These are phyloP conservation scores for Neopestalotiopsis clavispora DNA, from an alignment of 2,329 filamentous ascomycete genomes.

Conservation along the genomic window DNA sequence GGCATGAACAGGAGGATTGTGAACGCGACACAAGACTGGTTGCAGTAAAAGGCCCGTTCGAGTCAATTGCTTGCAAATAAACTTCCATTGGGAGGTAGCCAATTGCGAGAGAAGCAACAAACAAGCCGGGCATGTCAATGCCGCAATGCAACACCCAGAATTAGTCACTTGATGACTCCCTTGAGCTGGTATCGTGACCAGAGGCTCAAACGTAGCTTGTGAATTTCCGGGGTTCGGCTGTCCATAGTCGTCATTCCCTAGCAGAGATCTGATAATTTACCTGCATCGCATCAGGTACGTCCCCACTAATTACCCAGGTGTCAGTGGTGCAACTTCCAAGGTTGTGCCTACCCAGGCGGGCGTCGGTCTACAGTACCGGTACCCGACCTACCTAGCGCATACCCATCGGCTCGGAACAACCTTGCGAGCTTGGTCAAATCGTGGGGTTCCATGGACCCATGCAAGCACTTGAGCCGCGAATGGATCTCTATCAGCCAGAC, in stretches of 20 bases:
- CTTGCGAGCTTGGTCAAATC: conserved; percentile 1
- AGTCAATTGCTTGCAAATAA: background rate
- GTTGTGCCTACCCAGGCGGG: background rate
- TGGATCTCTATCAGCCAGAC: background rate
- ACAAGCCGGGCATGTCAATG: background rate
- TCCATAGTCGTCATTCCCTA: conserved; percentile 3
- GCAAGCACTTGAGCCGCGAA: background rate
- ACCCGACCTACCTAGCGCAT: background rate
- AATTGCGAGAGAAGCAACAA: background rate
- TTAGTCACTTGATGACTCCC: background rate
- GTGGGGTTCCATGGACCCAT: background rate
- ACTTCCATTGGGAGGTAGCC: background rate
- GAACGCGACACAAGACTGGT: background rate
- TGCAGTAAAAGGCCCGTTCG: background rate
- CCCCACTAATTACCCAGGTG: background rate
- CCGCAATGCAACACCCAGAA: background rate
- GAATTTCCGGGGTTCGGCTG: conserved; percentile 14
- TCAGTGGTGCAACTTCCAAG: background rate
- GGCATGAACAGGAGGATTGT: background rate
- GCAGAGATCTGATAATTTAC: conserved; percentile 10
- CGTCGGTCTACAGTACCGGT: no score
- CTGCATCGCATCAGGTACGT: conserved; percentile 11
- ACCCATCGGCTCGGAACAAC: conserved; percentile 6
- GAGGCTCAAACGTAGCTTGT: conserved; percentile 5
- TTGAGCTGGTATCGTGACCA: background rate